A percentile compares a stretch with the other conserved stretches of the same genome.
phyloP scores from a whole-genome alignment of 148 eudicot genomes.

The Cornus kousa region DNA sequence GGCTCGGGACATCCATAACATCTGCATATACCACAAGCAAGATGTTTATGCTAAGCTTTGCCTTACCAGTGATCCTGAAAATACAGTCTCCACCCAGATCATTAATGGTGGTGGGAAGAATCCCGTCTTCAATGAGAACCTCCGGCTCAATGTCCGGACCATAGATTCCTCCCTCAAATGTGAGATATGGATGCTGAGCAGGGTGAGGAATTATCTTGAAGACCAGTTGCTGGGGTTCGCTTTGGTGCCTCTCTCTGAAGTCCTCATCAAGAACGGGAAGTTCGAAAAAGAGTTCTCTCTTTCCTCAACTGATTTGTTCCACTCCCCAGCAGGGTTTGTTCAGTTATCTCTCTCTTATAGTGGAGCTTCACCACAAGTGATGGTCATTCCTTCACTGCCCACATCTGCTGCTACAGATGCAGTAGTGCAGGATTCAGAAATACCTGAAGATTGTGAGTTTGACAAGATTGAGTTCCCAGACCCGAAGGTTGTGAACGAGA shows the following conservation, averaged over 20 bases:
- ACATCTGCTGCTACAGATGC: conserved; percentile 12
- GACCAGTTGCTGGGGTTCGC: conserved; percentile 95
- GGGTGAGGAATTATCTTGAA: conserved; percentile 89
- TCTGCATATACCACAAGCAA: conserved; percentile 96
- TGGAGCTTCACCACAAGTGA: conserved; percentile 72
- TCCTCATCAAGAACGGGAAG: conserved; percentile 59
- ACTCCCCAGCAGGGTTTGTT: conserved; percentile 93
- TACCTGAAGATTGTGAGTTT: conserved; percentile 39
- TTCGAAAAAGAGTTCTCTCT: conserved; percentile 81
- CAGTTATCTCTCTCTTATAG: conserved; percentile 67
- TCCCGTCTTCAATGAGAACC: conserved; percentile 77
- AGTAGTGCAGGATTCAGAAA: conserved; percentile 22
- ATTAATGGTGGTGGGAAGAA: conserved; percentile 93
- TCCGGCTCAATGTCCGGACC: conserved; percentile 51
- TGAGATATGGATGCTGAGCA: conserved; percentile 97
- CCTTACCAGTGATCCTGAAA: conserved; percentile 82
- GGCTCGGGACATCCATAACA: conserved; percentile 91
- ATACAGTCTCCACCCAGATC: conserved; percentile 70
- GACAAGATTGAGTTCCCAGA: conserved; percentile 93
- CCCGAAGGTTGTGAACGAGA: conserved; percentile 71
- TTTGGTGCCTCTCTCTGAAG: conserved; percentile 80
- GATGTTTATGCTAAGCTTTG: conserved; percentile 95
- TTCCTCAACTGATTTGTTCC: conserved; percentile 93
- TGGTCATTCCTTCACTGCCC: conserved; percentile 44
- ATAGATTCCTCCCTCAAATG: conserved; percentile 75